Conservation (phyloP, 805 yeast species). For the Yarrowia hollandica region DNA sequence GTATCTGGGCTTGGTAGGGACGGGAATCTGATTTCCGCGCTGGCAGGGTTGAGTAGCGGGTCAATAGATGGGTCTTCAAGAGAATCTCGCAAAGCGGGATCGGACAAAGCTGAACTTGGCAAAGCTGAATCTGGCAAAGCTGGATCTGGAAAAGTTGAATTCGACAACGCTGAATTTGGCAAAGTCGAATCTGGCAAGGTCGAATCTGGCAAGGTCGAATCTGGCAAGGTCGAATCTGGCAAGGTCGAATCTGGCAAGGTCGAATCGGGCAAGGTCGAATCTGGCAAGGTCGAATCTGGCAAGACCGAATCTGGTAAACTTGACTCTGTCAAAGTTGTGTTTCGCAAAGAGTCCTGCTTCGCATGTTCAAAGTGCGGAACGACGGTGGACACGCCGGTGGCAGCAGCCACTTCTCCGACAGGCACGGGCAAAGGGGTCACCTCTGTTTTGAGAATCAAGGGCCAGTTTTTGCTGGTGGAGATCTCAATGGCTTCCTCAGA, state of each 20-base stretch:
- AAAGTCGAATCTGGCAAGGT: not conserved
- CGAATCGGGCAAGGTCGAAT: not conserved
- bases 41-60: not conserved
- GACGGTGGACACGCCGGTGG: not conserved
- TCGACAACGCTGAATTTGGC: too few relatives aligned
- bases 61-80: not conserved
- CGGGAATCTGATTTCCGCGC: slow-evolving; percentile 8
- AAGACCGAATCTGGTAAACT: too few relatives aligned
- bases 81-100: too few relatives aligned
- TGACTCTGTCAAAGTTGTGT: too few relatives aligned
- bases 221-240: too few relatives aligned
- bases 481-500: not conserved
- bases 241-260: too few relatives aligned
- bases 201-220: too few relatives aligned
- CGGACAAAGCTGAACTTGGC: not conserved
- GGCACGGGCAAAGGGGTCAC: not conserved
- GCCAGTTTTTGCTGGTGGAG: slow-evolving; percentile 9
- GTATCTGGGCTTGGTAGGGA: slow-evolving; percentile 20
- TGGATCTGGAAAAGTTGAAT: too few relatives aligned
- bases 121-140: too few relatives aligned
- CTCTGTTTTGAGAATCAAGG: not conserved
- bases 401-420: not conserved
- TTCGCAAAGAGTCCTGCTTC: too few relatives aligned
- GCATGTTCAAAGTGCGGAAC: too few relatives aligned
- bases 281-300: not conserved